Percentiles rank a stretch among this genome's conserved stretches.
Conservation (phyloP, 176 grass and related monocot genomes). For the Bromus sterilis region DNA sequence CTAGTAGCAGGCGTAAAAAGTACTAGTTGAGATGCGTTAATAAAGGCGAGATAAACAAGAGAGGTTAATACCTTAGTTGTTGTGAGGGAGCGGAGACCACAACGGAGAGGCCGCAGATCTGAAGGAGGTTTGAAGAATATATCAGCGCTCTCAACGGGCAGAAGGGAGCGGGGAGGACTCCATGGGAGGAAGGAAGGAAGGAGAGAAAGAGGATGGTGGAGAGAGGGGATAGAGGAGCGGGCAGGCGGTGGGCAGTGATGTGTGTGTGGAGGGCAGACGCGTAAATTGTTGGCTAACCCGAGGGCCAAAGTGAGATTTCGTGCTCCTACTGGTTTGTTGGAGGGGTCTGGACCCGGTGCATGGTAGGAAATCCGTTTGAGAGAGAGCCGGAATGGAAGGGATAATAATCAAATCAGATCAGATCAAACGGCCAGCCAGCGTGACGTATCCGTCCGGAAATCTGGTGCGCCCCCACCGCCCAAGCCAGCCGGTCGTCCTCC, state of each 20-base stretch:
- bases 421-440: neutral
- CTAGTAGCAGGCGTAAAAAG: neutral
- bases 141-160: neutral
- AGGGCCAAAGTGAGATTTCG: neutral
- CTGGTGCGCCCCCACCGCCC: too few relatives aligned
- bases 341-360: too few relatives aligned
- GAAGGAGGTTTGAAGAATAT: slow-evolving; percentile 4
- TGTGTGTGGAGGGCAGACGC: neutral
- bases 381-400: neutral
- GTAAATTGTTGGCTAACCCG: neutral
- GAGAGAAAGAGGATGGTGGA: neutral
- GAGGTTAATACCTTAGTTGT: slow-evolving; percentile 15
- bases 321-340: neutral
- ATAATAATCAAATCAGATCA: too few relatives aligned
- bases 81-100: neutral
- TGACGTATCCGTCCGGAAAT: too few relatives aligned
- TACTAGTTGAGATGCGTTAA: neutral
- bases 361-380: neutral
- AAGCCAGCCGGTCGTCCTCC: too few relatives aligned
- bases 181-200: neutral
- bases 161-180: slow-evolving; percentile 16
- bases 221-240: slow-evolving; percentile 24
- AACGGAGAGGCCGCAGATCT: slow-evolving; percentile 35
- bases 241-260: slow-evolving; percentile 40
- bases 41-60: neutral